Percentiles rank a stretch among this genome's conserved stretches.
Evolutionary conservation across 768 basidiomycete species (phyloP).

Genomic region (Leccinum aurantiacum): DNA sequence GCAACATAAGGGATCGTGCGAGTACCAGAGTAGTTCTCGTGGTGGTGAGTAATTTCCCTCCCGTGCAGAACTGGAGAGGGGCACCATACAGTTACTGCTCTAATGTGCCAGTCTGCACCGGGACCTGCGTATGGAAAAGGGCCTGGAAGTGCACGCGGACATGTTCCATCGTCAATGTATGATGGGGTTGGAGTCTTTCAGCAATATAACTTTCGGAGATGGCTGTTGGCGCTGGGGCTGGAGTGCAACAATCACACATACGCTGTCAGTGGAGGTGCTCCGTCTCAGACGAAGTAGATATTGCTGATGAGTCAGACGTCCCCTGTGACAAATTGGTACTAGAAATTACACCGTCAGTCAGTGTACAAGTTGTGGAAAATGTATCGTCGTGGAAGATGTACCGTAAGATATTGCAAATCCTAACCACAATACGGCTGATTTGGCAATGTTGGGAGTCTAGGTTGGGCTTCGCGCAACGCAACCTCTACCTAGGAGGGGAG

Average conservation of each 20-base stretch:
- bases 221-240: constrained; percentile 23
- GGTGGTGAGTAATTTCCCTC: neutral
- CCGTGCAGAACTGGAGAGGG: constrained; percentile 7
- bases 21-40: constrained; percentile 18
- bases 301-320: neutral
- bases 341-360: neutral
- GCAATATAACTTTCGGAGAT: constrained; percentile 32
- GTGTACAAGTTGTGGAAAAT: no score
- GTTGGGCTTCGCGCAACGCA: no score
- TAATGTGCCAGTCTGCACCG: constrained; percentile 13
- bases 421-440: no score
- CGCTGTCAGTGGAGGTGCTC: constrained; percentile 18
- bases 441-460: no score
- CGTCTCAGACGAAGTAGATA: constrained; percentile 8
- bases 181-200: constrained; percentile 27
- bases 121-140: constrained; percentile 20
- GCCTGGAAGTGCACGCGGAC: constrained; percentile 24
- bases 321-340: neutral
- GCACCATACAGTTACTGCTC: constrained; percentile 20
- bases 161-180: constrained; percentile 13
- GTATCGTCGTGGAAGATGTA: no score
- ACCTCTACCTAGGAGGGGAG: no score
- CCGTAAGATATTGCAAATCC: no score
- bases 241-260: constrained; percentile 21
- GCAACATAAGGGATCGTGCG: constrained; percentile 22